Conservation (phyloP, 257 asterid genomes). For the Petunia axillaris region DNA sequence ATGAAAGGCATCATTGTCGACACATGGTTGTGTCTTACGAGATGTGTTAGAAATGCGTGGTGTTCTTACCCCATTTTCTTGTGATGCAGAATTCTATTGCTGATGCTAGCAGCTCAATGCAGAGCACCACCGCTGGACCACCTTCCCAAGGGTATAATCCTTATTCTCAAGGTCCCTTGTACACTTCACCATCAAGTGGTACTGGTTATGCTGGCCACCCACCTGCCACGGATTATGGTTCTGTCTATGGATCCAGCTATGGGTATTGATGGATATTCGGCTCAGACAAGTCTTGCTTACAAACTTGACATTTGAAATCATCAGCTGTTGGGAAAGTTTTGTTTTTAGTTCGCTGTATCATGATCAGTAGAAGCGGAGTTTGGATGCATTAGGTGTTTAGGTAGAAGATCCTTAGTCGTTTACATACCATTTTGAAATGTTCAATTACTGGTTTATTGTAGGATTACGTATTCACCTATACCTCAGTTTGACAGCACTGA, state of each 20-base stretch:
- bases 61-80: background rate
- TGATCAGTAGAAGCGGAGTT: background rate
- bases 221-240: constrained; percentile 56
- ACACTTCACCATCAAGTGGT: constrained; percentile 41
- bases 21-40: background rate
- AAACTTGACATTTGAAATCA: background rate
- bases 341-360: constrained; percentile 13
- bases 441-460: background rate
- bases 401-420: background rate
- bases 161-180: constrained; percentile 55
- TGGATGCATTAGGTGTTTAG: constrained; percentile 17
- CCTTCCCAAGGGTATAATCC: constrained; percentile 67
- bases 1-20: too few relatives aligned
- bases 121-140: constrained; percentile 44
- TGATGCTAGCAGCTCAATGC: constrained; percentile 57
- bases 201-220: constrained; percentile 48
- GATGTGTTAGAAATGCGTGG: background rate
- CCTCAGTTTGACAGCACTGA: background rate
- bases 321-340: background rate
- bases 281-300: constrained; percentile 17
- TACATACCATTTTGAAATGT: background rate
- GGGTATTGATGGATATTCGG: constrained; percentile 45
- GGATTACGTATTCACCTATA: background rate
- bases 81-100: constrained; percentile 66
- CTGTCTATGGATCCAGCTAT: constrained; percentile 54